Evolutionary conservation across 2,329 filamentous ascomycete species (phyloP), one percentile per base, ranked within the genome.

Genomic region (Ophiostoma quercus): DNA sequence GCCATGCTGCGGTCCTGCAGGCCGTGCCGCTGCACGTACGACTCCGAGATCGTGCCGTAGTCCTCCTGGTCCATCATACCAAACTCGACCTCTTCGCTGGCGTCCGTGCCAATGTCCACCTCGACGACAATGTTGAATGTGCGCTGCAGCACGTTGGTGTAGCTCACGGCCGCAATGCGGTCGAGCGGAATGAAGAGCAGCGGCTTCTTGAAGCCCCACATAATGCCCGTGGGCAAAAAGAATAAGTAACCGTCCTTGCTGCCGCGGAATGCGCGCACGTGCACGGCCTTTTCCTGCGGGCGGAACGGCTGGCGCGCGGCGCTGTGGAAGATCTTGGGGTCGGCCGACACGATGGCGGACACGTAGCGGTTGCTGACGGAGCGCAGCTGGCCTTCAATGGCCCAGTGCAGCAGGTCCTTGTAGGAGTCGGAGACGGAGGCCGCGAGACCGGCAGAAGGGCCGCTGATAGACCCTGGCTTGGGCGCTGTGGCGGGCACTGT

Each of bases 191-290:
- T 80, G 74, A 90, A 90, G 29, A 89, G 78, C 1, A 90, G 77
- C 0, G 88, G 88, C 77, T 90, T 91, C 78, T 90, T 90, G 80
- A 88, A 91, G 0, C 83, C 88, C 87, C 88, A 91, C 8, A 91
- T 76, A 69, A 91, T 90, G 16, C 88, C 88, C 34, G 82, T 87
- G 41, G 87, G 84, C 19, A 91, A 79, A 75, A 90, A 90, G 75
- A 90, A 90, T 0, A 90, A 79, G 73, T 84, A 90, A 0, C 88
- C 88, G 71, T 91, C 88, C 76, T 90, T 91, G 71, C 84, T 88
- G 25, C 88, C 88, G 63, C 88, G 82, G 78, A 89, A 90, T 1
- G 84, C 88, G 74, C 85, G 87, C 63, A 90, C 84, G 73, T 90
- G 87, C 22, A 90, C 87, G 0, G 88, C 87, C 74, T 84, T 85